Conservation (phyloP, 345 rosid genomes). For the Eucalyptus marginata region DNA sequence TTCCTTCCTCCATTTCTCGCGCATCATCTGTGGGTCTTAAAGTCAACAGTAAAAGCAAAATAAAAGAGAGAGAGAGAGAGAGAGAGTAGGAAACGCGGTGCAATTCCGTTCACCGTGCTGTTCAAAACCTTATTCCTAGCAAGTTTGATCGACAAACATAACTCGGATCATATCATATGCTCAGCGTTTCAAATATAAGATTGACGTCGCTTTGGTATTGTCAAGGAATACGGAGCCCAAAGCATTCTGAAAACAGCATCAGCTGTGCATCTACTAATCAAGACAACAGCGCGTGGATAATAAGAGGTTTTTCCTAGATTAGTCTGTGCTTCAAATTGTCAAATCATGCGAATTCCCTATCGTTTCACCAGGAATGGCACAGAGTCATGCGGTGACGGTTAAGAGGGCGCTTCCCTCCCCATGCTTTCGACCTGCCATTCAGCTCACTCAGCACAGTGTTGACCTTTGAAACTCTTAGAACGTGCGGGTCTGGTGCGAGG, state of each 20-base stretch:
- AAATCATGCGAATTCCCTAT: neutral
- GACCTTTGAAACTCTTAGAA: neutral
- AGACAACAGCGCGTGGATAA: neutral
- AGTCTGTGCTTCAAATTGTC: neutral
- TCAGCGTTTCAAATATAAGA: neutral
- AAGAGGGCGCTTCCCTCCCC: neutral
- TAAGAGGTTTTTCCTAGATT: no score
- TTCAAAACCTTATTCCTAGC: neutral
- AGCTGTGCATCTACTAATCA: neutral
- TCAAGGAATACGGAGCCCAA: neutral
- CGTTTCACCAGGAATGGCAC: no score
- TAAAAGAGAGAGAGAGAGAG: neutral
- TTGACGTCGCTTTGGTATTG: neutral
- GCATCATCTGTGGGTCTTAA: neutral
- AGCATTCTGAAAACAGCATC: neutral
- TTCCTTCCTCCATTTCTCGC: neutral
- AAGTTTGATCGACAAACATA: neutral
- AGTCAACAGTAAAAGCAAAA: neutral
- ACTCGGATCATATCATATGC: neutral
- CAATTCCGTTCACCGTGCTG: neutral
- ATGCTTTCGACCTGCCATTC: constrained; percentile 10
- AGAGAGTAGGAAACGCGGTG: neutral
- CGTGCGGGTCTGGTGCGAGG: neutral
- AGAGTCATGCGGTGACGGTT: neutral
- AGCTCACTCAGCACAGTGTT: neutral